Evolutionary conservation across 345 rosid species (phyloP), one percentile per base, ranked within the genome.

Genomic region (Noccaea caerulescens): DNA sequence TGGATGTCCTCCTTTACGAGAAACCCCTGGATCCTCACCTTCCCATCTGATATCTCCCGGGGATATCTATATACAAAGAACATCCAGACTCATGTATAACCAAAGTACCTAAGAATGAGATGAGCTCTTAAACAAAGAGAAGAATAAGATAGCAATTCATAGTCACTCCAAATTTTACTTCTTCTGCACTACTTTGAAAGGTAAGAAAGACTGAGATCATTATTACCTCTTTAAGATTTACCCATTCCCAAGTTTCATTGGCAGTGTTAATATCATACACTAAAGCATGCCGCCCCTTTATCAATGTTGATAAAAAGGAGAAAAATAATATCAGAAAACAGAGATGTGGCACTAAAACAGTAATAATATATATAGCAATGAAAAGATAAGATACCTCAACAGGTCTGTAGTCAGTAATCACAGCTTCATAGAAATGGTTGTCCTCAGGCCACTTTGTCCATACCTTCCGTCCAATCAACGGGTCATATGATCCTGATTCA

Each of bases 401-500:
- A 20, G 90, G 80, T 60, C 88, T 75, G 72, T 84, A 93, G 77
- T 88, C 87, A 69, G 89, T 84, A 65, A 93, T 88, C 71, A 87
- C 82, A 81, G 98, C 98, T 80, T 93, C 90, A 69, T 93, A 93
- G 75, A 86, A 93, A 77, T 84, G 80, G 75, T 91, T 87, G 76
- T 93, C 98, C 50, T 84, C 96, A 41, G 98, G 98, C 98, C 98
- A 93, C 75, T 91, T 86, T 47, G 94, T 93, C 98, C 97, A 91
- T 41, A 93, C 95, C 86, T 89, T 89, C 81, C 76, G 86, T 69
- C 95, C 96, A 65, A 94, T 72, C 66, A 91, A 82, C 20, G 86
- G 86, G 77, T 91, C 90, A 73, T 68, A 84, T 34, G 85, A 76
- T 67, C 86, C 80, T 25, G 88, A 77, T 63, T 83, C 87, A 65